Base-by-base conservation (phyloP, 345 rosid species). In the Rhizophora mangle region DNA sequence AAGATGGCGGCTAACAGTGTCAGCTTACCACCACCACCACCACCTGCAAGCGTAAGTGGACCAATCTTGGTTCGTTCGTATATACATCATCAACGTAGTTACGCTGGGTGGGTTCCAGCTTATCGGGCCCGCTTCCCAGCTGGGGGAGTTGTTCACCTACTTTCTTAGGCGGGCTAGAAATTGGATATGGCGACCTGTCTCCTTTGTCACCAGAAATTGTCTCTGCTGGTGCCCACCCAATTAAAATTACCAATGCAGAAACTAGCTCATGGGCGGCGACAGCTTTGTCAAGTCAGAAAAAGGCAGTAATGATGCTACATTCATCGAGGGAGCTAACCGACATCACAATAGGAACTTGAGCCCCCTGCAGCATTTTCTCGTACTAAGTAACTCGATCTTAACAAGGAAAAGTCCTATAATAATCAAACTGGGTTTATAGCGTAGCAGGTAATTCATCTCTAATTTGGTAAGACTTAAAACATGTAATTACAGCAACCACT, bases 191-290 rank as follows among this genome's bases (percentile, higher is more conserved):
- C 58, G 13, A 69, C 18, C 18, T 39, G 13, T 22, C 19, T 55
- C 3, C 52, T 5, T 6, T 6, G 43, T 32, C 67, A 71, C 30
- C 11, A 39, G n/a, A 49, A 72, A 51, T 47, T 72, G 30, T 59
- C 52, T 6, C 13, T 3, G 10, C 58, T 54, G 59, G 26, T 26
- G 59, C 6, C 59, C 5, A 6, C 22, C 59, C 11, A 54, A 54
- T 24, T 24, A 24, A 21, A 21, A 54, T 6, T 39, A 39, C 46
- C 27, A 8, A 54, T 0, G 15, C 26, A 21, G 13, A 54, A 24
- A 21, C 20, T 29, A 10, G 29, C 80, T 63, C 76, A 19, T 68
- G 75, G 72, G 63, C 65, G 36, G 68, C 49, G 9, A 70, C 5
- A 15, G 27, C 31, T 49, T 67, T 67, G 69, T 58, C 55, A 8